phyloP scores from a whole-genome alignment of 2,329 filamentous ascomycete species.

The Cyphellophora europaea region DNA sequence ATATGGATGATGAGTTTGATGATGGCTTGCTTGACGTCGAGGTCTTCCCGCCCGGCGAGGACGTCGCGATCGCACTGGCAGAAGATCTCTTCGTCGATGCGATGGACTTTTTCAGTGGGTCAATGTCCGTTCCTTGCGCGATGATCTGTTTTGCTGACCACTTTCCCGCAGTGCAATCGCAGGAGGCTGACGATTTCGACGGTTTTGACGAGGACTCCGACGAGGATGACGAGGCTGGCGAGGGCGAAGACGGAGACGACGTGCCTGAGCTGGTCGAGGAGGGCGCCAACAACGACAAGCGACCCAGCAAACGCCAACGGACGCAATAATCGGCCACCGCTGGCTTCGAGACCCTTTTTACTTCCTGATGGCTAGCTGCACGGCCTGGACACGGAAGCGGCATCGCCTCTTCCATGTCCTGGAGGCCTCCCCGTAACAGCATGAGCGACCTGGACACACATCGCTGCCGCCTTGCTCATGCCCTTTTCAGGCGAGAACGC shows the following conservation, averaged over 20 bases:
- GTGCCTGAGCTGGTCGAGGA: conserved; percentile 31
- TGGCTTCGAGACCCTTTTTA: too few relatives aligned
- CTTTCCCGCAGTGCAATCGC: conserved; percentile 8
- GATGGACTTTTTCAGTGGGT: conserved; percentile 17
- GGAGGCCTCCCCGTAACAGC: too few relatives aligned
- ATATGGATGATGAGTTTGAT: conserved; percentile 49
- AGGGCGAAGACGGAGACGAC: conserved; percentile 51
- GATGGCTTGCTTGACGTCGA: conserved; percentile 62
- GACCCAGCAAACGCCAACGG: conserved; percentile 19
- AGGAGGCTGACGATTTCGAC: conserved; percentile 46
- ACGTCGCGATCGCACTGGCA: conserved; percentile 67
- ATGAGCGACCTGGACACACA: too few relatives aligned
- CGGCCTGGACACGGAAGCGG: too few relatives aligned
- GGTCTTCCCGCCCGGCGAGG: conserved; percentile 80
- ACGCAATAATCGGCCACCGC: conserved; percentile 7
- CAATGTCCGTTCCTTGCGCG: neutral
- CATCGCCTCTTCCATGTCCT: too few relatives aligned
- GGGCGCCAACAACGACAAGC: conserved; percentile 24
- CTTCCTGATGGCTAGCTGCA: too few relatives aligned
- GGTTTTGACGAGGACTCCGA: conserved; percentile 56
- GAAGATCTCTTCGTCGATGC: conserved; percentile 56
- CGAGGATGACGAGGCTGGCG: conserved; percentile 38
- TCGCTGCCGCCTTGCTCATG: too few relatives aligned
- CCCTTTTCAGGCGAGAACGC: too few relatives aligned
- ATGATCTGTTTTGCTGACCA: conserved; percentile 2